These are phyloP conservation scores for Cavenderia fasciculata DNA, from an alignment of 78 protist genomes.

Conservation along the genomic window DNA sequence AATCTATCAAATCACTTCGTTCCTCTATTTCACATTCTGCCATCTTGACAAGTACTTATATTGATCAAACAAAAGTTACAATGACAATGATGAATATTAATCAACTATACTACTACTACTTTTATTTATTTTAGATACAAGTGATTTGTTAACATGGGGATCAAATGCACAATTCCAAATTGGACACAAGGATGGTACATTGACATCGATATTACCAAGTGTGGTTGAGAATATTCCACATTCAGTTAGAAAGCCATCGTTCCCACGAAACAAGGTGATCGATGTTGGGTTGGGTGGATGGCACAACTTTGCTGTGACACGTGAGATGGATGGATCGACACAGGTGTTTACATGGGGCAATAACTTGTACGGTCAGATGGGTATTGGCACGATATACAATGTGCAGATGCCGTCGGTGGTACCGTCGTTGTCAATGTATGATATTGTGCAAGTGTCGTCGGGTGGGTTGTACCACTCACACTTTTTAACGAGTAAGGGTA, in stretches of 20 bases:
- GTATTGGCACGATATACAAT: conserved; percentile 13
- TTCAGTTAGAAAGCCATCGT: conserved; percentile 9
- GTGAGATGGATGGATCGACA: background rate
- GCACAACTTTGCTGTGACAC: conserved; percentile 14
- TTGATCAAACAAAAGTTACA: background rate
- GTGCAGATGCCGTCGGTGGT: conserved; percentile 34
- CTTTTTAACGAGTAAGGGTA: conserved; percentile 21
- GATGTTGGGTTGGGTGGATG: conserved; percentile 51
- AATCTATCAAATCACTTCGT: conserved; percentile 23
- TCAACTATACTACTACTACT: no score
- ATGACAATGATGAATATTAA: background rate
- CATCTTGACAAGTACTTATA: conserved; percentile 16
- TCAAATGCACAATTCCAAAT: conserved; percentile 52
- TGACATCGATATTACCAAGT: conserved; percentile 35
- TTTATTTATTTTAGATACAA: conserved; percentile 16
- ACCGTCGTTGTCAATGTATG: background rate
- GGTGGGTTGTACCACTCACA: conserved; percentile 30
- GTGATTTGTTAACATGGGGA: conserved; percentile 65
- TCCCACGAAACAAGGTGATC: conserved; percentile 4
- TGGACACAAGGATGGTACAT: conserved; percentile 45
- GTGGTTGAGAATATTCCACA: conserved; percentile 36
- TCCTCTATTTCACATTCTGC: conserved; percentile 44
- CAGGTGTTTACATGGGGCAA: conserved; percentile 51
- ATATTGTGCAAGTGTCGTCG: background rate
- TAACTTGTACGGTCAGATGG: conserved; percentile 51